phyloP scores from a whole-genome alignment of 116 monocot genomes.

The Trichopus zeylanicus region DNA sequence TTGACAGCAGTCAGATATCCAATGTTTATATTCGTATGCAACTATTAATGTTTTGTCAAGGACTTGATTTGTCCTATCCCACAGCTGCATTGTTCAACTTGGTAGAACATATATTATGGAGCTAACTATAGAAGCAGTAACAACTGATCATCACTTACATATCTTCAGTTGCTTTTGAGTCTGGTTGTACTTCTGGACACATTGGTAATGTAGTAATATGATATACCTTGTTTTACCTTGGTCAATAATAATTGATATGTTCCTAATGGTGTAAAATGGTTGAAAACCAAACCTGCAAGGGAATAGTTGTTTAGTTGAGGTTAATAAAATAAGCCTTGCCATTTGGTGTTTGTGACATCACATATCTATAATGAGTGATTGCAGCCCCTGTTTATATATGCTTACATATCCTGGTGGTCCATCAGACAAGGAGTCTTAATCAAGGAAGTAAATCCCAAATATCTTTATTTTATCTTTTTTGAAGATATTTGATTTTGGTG shows the following conservation, averaged over 20 bases:
- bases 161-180: too few relatives aligned
- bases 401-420: constrained; percentile 5
- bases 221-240: too few relatives aligned
- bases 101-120: too few relatives aligned
- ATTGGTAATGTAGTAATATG: too few relatives aligned
- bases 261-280: constrained; percentile 4
- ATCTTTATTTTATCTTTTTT: constrained; percentile 5
- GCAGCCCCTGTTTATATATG: background rate
- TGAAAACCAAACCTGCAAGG: constrained; percentile 1
- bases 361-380: constrained; percentile 11
- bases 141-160: too few relatives aligned
- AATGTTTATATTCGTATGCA: background rate
- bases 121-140: too few relatives aligned
- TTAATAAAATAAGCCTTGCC: background rate
- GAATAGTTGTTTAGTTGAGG: constrained; percentile 10
- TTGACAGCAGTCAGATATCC: background rate
- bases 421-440: constrained; percentile 19
- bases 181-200: too few relatives aligned
- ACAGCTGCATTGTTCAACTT: too few relatives aligned
- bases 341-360: constrained; percentile 5
- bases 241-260: background rate
- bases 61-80: too few relatives aligned
- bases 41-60: too few relatives aligned
- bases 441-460: constrained; percentile 18
- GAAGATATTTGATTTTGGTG: constrained; percentile 2